Conservation (phyloP, 2,329 filamentous ascomycete genomes). For the Stylonectria norvegica region DNA sequence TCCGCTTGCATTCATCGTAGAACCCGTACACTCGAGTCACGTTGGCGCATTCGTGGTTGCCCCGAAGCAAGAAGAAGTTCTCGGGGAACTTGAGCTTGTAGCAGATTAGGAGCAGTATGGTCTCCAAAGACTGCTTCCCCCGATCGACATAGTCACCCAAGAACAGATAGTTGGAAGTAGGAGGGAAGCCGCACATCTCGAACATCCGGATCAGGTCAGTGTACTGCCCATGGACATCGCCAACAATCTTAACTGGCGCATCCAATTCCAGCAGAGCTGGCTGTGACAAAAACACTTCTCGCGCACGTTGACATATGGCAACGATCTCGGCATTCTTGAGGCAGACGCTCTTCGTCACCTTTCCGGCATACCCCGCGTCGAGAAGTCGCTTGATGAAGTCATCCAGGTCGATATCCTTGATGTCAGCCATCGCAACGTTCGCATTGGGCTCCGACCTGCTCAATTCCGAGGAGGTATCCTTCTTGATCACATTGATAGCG, state of each 20-base stretch:
- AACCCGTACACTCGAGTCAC: slow-evolving; percentile 95
- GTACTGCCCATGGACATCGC: slow-evolving; percentile 95
- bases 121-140: slow-evolving; percentile 93
- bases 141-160: slow-evolving; percentile 95
- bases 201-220: slow-evolving; percentile 95
- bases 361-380: slow-evolving; percentile 92
- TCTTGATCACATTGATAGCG: slow-evolving; percentile 62
- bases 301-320: slow-evolving; percentile 83
- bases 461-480: slow-evolving; percentile 41
- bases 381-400: slow-evolving; percentile 95
- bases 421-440: slow-evolving; percentile 77
- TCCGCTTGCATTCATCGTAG: slow-evolving; percentile 95
- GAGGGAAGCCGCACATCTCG: slow-evolving; percentile 97
- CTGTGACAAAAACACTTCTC: slow-evolving; percentile 87
- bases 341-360: slow-evolving; percentile 96
- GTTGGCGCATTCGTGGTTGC: slow-evolving; percentile 96
- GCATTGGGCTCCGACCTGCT: slow-evolving; percentile 42
- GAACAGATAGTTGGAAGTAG: slow-evolving; percentile 88
- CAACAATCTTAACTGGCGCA: slow-evolving; percentile 95
- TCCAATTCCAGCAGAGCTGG: slow-evolving; percentile 88
- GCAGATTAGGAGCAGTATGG: slow-evolving; percentile 85
- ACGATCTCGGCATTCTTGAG: slow-evolving; percentile 97
- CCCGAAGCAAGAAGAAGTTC: slow-evolving; percentile 92
- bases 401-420: slow-evolving; percentile 91
- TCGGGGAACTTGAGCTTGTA: slow-evolving; percentile 98